Evolutionary conservation across 1,284 basidiomycete genomes (phyloP), one percentile per base, ranked within the genome.

Genomic region (Cryptococcus jaspeensis): DNA sequence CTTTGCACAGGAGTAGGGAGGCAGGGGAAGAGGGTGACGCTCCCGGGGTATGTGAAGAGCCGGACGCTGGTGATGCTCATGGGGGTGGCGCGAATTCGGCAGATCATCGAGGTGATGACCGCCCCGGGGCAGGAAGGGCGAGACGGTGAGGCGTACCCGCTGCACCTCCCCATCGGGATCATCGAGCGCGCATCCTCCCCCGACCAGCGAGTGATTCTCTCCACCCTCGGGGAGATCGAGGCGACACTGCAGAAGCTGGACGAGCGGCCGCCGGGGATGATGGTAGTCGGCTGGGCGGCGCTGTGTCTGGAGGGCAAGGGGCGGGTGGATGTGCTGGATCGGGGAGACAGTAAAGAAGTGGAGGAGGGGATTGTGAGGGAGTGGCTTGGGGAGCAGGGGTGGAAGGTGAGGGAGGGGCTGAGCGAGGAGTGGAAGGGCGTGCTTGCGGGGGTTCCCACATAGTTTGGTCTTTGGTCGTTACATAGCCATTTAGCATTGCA

Each of bases 1-100:
- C 85, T 98, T 1, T 96, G 92, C 76, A 98, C 95, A 0, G 95
- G 93, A 0, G 93, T 98, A 0, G 94, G 93, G 0, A 81, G 92
- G 37, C 83, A 86, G 12, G 95, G 95, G 0, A 88, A 88, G 65
- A 83, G 84, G n/a, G 90, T 95, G 22, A 81, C 83, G 48, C 78
- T 98, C 28, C 93, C 93, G 0, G 90, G 87, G 4, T 98, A 98
- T 77, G 85, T 89, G 64, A 84, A 92, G 8, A 80, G 82, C 1
- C 81, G 90, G 51, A 94, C 92, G 1, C 78, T 95, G 13, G 82
- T 92, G 35, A 81, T 98, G 36, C 82, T 98, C 47, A 98, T 98
- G 95, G 94, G 95, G 43, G 92, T 98, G 16, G 95, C 94, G 11
- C 80, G 95, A 20, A 81, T 97, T 8, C 71, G 79, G 5, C 83